Conservation (phyloP, 495 filamentous ascomycete genomes). For the Annulohypoxylon stygium region DNA sequence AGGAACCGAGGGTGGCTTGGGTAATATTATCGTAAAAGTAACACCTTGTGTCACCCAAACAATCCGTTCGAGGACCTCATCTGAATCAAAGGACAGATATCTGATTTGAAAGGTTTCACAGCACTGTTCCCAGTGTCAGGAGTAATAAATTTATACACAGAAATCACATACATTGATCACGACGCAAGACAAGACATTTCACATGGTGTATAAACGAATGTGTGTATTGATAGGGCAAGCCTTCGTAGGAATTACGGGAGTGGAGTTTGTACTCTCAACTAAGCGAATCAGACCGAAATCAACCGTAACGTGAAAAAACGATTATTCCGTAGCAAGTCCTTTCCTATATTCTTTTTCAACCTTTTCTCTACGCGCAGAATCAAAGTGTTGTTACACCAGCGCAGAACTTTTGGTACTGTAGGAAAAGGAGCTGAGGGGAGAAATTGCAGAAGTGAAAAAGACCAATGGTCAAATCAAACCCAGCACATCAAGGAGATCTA, state of each 20-base stretch:
- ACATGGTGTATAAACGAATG: conserved; percentile 1
- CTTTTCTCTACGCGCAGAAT: conserved; percentile 17
- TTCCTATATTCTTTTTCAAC: conserved; percentile 3
- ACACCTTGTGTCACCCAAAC: neutral
- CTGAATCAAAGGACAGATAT: neutral
- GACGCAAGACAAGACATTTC: neutral
- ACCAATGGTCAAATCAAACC: conserved; percentile 7
- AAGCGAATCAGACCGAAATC: conserved; percentile 15
- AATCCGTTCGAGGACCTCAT: neutral
- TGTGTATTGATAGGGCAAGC: conserved; percentile 11
- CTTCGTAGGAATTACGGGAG: conserved; percentile 6
- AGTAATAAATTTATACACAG: neutral
- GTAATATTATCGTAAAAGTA: neutral
- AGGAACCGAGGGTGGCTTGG: neutral
- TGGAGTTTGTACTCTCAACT: conserved; percentile 27
- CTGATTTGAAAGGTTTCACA: neutral
- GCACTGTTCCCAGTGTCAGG: neutral
- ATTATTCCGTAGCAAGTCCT: conserved; percentile 1
- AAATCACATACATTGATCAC: neutral
- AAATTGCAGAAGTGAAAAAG: conserved; percentile 7
- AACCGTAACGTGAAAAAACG: conserved; percentile 3
- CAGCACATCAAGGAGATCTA: conserved; percentile 27
- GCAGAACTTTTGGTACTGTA: conserved; percentile 17
- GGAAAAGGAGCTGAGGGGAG: conserved; percentile 1
- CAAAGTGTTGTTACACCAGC: conserved; percentile 3